Base-by-base conservation (phyloP, 192 early-diverging fungal genomes). In the Podila epicladia region DNA sequence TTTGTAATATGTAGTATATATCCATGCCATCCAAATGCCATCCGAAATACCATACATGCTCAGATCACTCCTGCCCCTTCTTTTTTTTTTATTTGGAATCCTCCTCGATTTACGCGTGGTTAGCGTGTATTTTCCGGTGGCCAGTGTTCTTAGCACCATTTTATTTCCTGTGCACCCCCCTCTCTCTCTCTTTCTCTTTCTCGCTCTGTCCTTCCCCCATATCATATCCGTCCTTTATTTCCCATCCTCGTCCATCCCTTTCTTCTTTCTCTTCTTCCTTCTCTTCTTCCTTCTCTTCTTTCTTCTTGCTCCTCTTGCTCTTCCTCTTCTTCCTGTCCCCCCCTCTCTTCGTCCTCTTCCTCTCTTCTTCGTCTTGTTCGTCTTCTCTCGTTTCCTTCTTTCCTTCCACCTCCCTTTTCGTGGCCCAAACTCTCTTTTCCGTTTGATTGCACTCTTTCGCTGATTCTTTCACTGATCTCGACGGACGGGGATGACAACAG, bases 291-390 rank as follows among this genome's bases (percentile, higher is more conserved):
- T 11, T 48, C 22, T 41, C 35, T 63, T 63, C 35, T 19, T 15
- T 38, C 33, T 45, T 26, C 26, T 12, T 45, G 20, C 41, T 19
- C 58, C 1, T 26, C 35, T 9, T 33, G 19, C 28, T 49, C 62
- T 64, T 63, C 55, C 58, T 55, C 64, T 57, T 64, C 37, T 66
- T 58, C n/a, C n/a, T 51, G 28, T 55, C 9, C 31, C 33, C 59
- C 15, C 45, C 48, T 17, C 53, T 41, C 15, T 22, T 58, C 28
- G 35, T 62, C 24, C 64, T 66, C 64, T 67, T 22, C 24, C 63
- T 20, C 55, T 31, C 17, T 48, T 31, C 57, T 6, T 48, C 32
- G n/a, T n/a, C 67, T 20, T 20, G 13, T 33, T 31, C n/a, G 31
- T 33, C 8, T 55, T n/a, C 58, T 22, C 5, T 28, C 15, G 41